Percentiles rank a stretch among this genome's conserved stretches.
phyloP scores from a whole-genome alignment of 176 grass and related monocot genomes.

The Stipa capillata region DNA sequence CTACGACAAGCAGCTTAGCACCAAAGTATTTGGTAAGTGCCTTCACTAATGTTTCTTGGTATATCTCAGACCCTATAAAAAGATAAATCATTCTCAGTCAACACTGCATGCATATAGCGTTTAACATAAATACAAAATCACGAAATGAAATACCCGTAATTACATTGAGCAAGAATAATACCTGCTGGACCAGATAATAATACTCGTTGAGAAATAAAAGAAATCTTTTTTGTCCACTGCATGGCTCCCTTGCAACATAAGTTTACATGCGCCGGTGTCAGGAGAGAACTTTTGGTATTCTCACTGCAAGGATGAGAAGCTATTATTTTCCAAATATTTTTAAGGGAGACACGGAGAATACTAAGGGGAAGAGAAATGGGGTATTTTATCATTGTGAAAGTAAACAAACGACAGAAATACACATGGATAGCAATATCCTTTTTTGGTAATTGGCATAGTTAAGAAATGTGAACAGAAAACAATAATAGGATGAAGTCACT shows the following conservation, averaged over 20 bases:
- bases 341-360: background rate
- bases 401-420: too few relatives aligned
- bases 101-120: constrained; percentile 5
- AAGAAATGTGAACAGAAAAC: too few relatives aligned
- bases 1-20: constrained; percentile 77
- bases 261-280: constrained; percentile 83
- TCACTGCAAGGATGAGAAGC: constrained; percentile 56
- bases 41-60: constrained; percentile 88
- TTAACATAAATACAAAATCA: background rate
- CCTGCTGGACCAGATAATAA: constrained; percentile 90
- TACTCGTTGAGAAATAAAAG: constrained; percentile 79
- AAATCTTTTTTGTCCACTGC: constrained; percentile 73
- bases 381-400: too few relatives aligned
- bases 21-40: constrained; percentile 73
- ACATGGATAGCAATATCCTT: background rate
- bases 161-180: constrained; percentile 25
- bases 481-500: too few relatives aligned
- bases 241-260: constrained; percentile 69
- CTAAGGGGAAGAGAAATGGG: background rate
- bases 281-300: constrained; percentile 67
- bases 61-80: constrained; percentile 83
- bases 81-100: constrained; percentile 15
- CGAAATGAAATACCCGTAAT: background rate
- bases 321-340: background rate
- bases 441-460: background rate